A percentile compares a stretch with the other conserved stretches of the same genome.
phyloP scores from a whole-genome alignment of 2,329 filamentous ascomycete genomes.

The Fusarium oligoseptatum region DNA sequence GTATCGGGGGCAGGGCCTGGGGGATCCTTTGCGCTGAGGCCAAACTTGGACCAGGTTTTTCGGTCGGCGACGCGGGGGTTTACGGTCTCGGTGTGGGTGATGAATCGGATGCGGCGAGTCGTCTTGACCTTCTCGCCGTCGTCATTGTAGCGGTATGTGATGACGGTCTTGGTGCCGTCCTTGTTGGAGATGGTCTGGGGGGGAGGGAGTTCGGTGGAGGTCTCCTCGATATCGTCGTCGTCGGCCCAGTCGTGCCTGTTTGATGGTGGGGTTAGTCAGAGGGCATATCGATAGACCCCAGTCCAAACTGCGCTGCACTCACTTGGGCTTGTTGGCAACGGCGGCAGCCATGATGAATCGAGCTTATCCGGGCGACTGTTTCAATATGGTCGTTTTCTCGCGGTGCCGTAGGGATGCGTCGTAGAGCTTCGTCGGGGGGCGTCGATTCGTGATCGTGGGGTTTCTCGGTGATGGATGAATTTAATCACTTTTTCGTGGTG shows the following conservation, averaged over 20 bases:
- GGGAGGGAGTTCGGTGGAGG: slow-evolving; percentile 77
- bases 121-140: slow-evolving; percentile 97
- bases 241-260: slow-evolving; percentile 89
- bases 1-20: slow-evolving; percentile 88
- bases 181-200: slow-evolving; percentile 95
- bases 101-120: slow-evolving; percentile 93
- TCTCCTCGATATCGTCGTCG: slow-evolving; percentile 89
- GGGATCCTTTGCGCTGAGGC: slow-evolving; percentile 86
- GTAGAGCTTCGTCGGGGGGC: slow-evolving; percentile 42
- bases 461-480: slow-evolving; percentile 54
- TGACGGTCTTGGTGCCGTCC: slow-evolving; percentile 96
- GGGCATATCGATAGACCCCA: slow-evolving; percentile 33
- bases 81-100: slow-evolving; percentile 90
- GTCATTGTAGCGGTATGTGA: slow-evolving; percentile 91
- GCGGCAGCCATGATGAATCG: slow-evolving; percentile 55
- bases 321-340: slow-evolving; percentile 58
- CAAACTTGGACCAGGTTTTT: slow-evolving; percentile 94
- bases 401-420: slow-evolving; percentile 40
- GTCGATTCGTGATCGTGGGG: slow-evolving; percentile 53
- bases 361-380: slow-evolving; percentile 33
- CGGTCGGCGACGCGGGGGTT: slow-evolving; percentile 97
- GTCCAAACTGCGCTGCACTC: slow-evolving; percentile 41
- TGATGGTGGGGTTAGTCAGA: slow-evolving; percentile 55
- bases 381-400: slow-evolving; percentile 23
- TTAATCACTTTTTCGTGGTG: slow-evolving; percentile 59